phyloP scores from a whole-genome alignment of 306 rosid genomes.

The Delonix regia region DNA sequence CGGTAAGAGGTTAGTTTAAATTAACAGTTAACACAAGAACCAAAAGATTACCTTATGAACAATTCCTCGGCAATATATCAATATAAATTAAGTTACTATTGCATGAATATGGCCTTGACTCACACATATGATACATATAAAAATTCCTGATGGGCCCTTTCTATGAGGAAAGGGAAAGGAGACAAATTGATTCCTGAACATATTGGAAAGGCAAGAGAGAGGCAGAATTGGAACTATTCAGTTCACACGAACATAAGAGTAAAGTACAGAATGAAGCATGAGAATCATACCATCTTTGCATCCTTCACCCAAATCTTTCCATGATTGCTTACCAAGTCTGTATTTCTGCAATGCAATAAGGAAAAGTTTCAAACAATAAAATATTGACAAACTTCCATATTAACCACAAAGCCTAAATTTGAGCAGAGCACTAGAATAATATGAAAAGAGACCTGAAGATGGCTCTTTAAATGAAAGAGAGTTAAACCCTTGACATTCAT shows the following conservation, averaged over 20 bases:
- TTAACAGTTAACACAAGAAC: slow-evolving; percentile 35
- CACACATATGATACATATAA: slow-evolving; percentile 1
- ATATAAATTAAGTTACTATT: not conserved
- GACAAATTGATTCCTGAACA: slow-evolving; percentile 23
- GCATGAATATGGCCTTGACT: slow-evolving; percentile 27
- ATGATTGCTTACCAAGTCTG: slow-evolving; percentile 94
- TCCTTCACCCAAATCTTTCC: slow-evolving; percentile 81
- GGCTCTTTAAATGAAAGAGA: slow-evolving; percentile 95
- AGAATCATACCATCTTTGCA: slow-evolving; percentile 77
- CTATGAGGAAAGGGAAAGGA: slow-evolving; percentile 8
- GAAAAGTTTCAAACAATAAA: slow-evolving; percentile 1
- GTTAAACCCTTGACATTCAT: slow-evolving; percentile 99
- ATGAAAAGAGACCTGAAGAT: slow-evolving; percentile 74
- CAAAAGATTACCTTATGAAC: slow-evolving; percentile 12
- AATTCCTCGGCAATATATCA: not conserved
- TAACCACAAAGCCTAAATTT: slow-evolving; percentile 19
- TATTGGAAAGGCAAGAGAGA: not conserved
- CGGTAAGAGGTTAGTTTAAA: slow-evolving; percentile 38
- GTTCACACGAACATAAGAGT: slow-evolving; percentile 12
- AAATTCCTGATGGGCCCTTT: slow-evolving; percentile 19
- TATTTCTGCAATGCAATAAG: slow-evolving; percentile 70
- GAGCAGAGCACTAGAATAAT: not conserved
- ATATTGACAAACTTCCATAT: slow-evolving; percentile 15
- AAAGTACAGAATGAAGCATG: slow-evolving; percentile 19
- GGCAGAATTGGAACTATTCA: slow-evolving; percentile 7